These are phyloP conservation scores for Mortierella sp. DNA, from an alignment of 371 early-diverging fungal genomes.

Conservation along the genomic window DNA sequence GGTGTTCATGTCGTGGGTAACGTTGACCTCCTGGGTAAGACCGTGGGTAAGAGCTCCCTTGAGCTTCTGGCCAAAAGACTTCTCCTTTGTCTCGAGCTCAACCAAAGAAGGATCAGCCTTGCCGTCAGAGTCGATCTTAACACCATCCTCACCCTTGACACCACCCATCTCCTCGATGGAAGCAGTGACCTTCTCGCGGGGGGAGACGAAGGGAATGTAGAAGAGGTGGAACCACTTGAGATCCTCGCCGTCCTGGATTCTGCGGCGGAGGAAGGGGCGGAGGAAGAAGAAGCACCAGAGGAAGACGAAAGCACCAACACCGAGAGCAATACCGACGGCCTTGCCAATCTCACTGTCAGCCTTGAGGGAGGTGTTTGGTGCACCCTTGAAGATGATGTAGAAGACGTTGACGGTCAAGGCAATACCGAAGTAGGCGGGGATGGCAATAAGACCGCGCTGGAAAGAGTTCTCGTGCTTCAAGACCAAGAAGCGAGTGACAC, in stretches of 20 bases:
- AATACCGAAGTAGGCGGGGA: slow-evolving; percentile 85
- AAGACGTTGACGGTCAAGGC: slow-evolving; percentile 76
- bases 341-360: slow-evolving; percentile 54
- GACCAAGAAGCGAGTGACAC: slow-evolving; percentile 73
- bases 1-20: slow-evolving; percentile 62
- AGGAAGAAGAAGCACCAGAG: slow-evolving; percentile 73
- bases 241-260: slow-evolving; percentile 71
- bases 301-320: slow-evolving; percentile 66
- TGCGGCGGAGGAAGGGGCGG: slow-evolving; percentile 77
- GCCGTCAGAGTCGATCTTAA: background rate
- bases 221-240: slow-evolving; percentile 79
- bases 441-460: slow-evolving; percentile 78
- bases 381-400: slow-evolving; percentile 83
- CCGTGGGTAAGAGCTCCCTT: slow-evolving; percentile 55
- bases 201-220: slow-evolving; percentile 63
- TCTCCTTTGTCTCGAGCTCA: slow-evolving; percentile 19
- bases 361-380: slow-evolving; percentile 61
- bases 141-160: background rate
- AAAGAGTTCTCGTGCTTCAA: slow-evolving; percentile 76
- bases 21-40: slow-evolving; percentile 71
- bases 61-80: slow-evolving; percentile 1
- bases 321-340: slow-evolving; percentile 73
- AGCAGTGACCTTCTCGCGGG: slow-evolving; percentile 57
- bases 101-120: slow-evolving; percentile 25
- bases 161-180: slow-evolving; percentile 26